Evolutionary conservation across 2,329 filamentous ascomycete genomes (phyloP).

Genomic region (Exophiala sp.): DNA sequence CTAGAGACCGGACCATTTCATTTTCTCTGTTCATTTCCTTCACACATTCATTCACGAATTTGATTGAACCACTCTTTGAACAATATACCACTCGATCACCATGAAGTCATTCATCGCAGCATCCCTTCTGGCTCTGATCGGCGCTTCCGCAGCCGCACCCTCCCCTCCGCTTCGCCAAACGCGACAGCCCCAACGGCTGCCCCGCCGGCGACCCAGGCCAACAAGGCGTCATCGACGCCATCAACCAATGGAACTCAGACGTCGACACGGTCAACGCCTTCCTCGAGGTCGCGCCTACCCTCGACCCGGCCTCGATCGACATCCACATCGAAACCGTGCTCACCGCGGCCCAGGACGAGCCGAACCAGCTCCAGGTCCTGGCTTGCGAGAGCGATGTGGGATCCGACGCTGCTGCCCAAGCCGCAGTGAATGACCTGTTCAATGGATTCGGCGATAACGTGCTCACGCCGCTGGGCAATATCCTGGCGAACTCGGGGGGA

Average conservation of each 20-base stretch:
- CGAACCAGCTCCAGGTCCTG: slow-evolving; percentile 9
- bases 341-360: slow-evolving; percentile 10
- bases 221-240: slow-evolving; percentile 7
- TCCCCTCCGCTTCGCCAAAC: slow-evolving; percentile 15
- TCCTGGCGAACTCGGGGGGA: slow-evolving; percentile 6
- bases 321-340: slow-evolving; percentile 1
- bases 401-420: slow-evolving; percentile 4
- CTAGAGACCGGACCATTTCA: too few relatives aligned
- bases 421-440: slow-evolving; percentile 9
- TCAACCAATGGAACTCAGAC: slow-evolving; percentile 16
- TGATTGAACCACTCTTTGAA: neutral
- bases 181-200: slow-evolving; percentile 11
- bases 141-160: slow-evolving; percentile 7
- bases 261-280: slow-evolving; percentile 16
- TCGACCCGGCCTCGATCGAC: slow-evolving; percentile 5
- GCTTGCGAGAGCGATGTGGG: slow-evolving; percentile 7
- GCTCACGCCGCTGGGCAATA: slow-evolving; percentile 8
- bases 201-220: slow-evolving; percentile 3
- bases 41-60: too few relatives aligned
- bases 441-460: slow-evolving; percentile 10
- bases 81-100: neutral
- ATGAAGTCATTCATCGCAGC: slow-evolving; percentile 16
- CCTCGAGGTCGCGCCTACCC: slow-evolving; percentile 8
- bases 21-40: too few relatives aligned
- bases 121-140: slow-evolving; percentile 12